These are phyloP conservation scores for Orbilia oligospora DNA, from an alignment of 2,329 filamentous ascomycete species.

Conservation along the genomic window DNA sequence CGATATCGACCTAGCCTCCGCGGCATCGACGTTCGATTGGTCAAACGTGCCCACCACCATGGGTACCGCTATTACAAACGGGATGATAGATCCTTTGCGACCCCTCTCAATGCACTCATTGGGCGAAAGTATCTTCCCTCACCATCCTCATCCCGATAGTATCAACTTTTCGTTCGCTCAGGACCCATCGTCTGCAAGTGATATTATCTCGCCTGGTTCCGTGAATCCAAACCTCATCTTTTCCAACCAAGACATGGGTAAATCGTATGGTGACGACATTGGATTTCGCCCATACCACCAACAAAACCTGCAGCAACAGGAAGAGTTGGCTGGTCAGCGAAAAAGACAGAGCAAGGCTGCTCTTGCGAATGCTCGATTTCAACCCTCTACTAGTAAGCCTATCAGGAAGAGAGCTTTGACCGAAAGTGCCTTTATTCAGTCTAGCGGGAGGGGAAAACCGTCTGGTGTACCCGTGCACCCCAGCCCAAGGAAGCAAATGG, in stretches of 20 bases:
- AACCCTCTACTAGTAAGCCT: slow-evolving; percentile 25
- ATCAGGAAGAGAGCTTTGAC: slow-evolving; percentile 52
- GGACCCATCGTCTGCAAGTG: slow-evolving; percentile 53
- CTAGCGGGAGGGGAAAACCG: slow-evolving; percentile 21
- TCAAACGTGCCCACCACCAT: slow-evolving; percentile 38
- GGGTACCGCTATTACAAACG: slow-evolving; percentile 13
- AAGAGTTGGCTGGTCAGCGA: slow-evolving; percentile 42
- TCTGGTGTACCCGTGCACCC: slow-evolving; percentile 27
- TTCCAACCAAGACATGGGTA: slow-evolving; percentile 29
- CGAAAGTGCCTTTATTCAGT: slow-evolving; percentile 48
- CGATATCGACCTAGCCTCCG: slow-evolving; percentile 44
- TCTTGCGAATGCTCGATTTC: slow-evolving; percentile 17
- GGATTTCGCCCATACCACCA: slow-evolving; percentile 53
- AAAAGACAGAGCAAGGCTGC: slow-evolving; percentile 45
- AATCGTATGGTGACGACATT: slow-evolving; percentile 32
- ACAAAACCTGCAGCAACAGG: slow-evolving; percentile 52
- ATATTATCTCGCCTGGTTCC: slow-evolving; percentile 49
- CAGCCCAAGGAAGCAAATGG: slow-evolving; percentile 52
- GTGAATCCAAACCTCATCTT: slow-evolving; percentile 59
- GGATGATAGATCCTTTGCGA: slow-evolving; percentile 44
- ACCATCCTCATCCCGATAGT: slow-evolving; percentile 34
- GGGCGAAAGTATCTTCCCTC: slow-evolving; percentile 49
- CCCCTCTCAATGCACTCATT: slow-evolving; percentile 50
- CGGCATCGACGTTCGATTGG: slow-evolving; percentile 54
- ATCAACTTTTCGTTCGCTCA: slow-evolving; percentile 56